Conservation (phyloP, 148 eudicot genomes). For the Camellia sinensis region DNA sequence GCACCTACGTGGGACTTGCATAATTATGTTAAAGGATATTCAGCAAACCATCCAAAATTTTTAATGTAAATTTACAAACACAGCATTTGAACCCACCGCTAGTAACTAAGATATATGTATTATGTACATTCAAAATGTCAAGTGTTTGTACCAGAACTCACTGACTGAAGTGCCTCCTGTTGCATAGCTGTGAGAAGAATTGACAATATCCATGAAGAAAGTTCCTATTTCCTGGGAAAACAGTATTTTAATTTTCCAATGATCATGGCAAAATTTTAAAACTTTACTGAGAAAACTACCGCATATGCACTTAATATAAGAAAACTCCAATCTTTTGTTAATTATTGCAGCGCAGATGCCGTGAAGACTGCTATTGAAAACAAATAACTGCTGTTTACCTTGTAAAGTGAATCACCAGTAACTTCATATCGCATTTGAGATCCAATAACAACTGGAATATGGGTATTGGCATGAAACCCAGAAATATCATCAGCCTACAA, state of each 20-base stretch:
- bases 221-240: slow-evolving; percentile 70
- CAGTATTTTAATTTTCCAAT: neutral
- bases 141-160: slow-evolving; percentile 60
- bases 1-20: too few species aligned
- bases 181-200: slow-evolving; percentile 74
- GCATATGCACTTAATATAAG: neutral
- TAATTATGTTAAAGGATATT: too few species aligned
- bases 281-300: slow-evolving; percentile 6
- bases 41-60: too few species aligned
- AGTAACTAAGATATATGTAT: neutral
- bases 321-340: neutral
- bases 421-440: slow-evolving; percentile 90
- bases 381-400: slow-evolving; percentile 36
- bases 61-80: too few species aligned
- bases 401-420: slow-evolving; percentile 84
- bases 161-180: slow-evolving; percentile 86
- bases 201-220: slow-evolving; percentile 79
- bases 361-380: neutral
- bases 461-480: slow-evolving; percentile 85
- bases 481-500: slow-evolving; percentile 77
- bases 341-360: neutral
- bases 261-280: neutral
- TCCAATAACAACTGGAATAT: slow-evolving; percentile 84
- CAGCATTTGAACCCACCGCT: too few species aligned
- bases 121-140: neutral